Conservation (phyloP, 768 basidiomycete genomes). For the Lentinula boryana region DNA sequence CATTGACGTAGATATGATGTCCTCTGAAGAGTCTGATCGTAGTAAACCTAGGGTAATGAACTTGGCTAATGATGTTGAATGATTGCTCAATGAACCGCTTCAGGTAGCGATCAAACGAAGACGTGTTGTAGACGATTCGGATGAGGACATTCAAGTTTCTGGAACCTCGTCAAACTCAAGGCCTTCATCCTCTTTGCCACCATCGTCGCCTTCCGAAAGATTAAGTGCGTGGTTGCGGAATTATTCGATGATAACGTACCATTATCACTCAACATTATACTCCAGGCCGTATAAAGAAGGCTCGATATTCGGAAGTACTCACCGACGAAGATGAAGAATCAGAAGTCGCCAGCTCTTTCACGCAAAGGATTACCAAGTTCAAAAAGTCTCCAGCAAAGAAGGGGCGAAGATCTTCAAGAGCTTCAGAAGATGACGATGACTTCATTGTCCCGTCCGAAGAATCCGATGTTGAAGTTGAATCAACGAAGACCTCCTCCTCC, state of each 20-base stretch:
- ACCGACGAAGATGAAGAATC: conserved; percentile 45
- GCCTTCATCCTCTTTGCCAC: conserved; percentile 14
- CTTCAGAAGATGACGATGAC: conserved; percentile 59
- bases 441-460: conserved; percentile 62
- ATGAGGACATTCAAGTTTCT: conserved; percentile 47
- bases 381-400: conserved; percentile 56
- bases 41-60: conserved; percentile 26
- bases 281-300: conserved; percentile 52
- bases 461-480: conserved; percentile 49
- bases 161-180: conserved; percentile 17
- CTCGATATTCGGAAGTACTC: conserved; percentile 42
- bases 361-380: conserved; percentile 56
- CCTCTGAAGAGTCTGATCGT: conserved; percentile 39
- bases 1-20: conserved; percentile 71
- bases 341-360: conserved; percentile 39
- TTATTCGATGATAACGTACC: neutral
- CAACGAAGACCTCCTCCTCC: conserved; percentile 44
- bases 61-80: neutral
- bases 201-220: conserved; percentile 33
- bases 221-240: conserved; percentile 14
- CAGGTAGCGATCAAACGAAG: conserved; percentile 59
- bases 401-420: conserved; percentile 31
- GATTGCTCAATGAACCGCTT: neutral
- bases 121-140: conserved; percentile 62
- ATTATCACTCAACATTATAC: conserved; percentile 4